A percentile compares a stretch with the other conserved stretches of the same genome.
Conservation (phyloP, 495 filamentous ascomycete genomes). For the Penicillium silybi region DNA sequence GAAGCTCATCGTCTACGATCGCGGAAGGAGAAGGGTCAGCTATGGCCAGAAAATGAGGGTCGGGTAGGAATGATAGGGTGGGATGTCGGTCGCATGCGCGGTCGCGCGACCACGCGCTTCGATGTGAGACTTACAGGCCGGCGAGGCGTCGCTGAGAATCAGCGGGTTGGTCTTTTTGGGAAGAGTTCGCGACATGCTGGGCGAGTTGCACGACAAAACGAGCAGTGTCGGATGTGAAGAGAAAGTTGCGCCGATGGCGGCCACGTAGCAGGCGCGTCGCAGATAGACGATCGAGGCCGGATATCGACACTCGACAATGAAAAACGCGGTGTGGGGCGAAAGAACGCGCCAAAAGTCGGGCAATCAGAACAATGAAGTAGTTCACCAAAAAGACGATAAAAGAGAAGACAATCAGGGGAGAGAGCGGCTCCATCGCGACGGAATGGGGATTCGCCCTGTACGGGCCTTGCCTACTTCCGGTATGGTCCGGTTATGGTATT, state of each 20-base stretch:
- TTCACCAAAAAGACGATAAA: conserved; percentile 8
- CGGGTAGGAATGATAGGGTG: conserved; percentile 4
- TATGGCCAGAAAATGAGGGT: not conserved
- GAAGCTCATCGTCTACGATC: conserved; percentile 69
- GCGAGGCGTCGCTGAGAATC: conserved; percentile 66
- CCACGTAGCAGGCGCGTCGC: conserved; percentile 51
- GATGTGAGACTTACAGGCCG: conserved; percentile 48
- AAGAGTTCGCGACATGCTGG: conserved; percentile 61
- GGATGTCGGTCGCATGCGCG: conserved; percentile 9
- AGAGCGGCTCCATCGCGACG: conserved; percentile 21
- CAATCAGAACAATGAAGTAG: not conserved
- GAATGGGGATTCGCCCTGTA: conserved; percentile 4
- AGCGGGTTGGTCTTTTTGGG: conserved; percentile 73
- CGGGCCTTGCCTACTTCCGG: conserved; percentile 25
- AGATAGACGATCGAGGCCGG: conserved; percentile 5
- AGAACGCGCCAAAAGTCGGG: not conserved
- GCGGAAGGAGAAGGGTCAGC: conserved; percentile 25
- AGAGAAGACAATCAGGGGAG: conserved; percentile 24
- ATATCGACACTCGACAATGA: conserved; percentile 6
- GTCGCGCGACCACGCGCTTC: conserved; percentile 20
- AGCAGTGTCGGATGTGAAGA: conserved; percentile 20
- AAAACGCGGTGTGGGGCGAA: not conserved
- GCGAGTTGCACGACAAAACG: conserved; percentile 3
- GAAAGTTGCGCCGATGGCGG: conserved; percentile 31
- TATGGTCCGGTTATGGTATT: conserved; percentile 15